Percentiles rank a stretch among this genome's conserved stretches.
Conservation (phyloP, 2,329 filamentous ascomycete species). For the Colletotrichum acutatum region DNA sequence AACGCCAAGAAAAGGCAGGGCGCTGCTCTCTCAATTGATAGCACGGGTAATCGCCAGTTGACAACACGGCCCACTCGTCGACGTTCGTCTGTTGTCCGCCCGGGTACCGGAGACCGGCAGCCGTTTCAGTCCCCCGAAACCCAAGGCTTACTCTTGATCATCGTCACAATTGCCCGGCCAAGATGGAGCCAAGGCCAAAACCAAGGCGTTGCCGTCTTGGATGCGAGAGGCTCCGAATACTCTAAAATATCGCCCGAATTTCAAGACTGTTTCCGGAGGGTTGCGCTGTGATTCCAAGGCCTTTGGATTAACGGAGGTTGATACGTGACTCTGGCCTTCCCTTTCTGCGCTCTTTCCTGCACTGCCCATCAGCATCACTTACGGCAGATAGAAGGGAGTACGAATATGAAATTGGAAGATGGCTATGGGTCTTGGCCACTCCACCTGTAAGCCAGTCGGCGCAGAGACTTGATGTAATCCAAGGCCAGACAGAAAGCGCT, state of each 20-base stretch:
- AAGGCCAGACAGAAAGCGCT: conserved; percentile 17
- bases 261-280: not conserved
- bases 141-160: conserved; percentile 1
- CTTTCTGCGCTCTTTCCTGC: not conserved
- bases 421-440: conserved; percentile 23
- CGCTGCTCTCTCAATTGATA: not conserved
- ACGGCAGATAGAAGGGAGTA: conserved; percentile 5
- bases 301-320: conserved; percentile 1
- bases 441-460: conserved; percentile 11
- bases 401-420: conserved; percentile 12
- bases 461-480: conserved; percentile 34
- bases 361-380: conserved; percentile 2
- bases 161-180: conserved; percentile 26
- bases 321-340: not conserved
- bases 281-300: conserved; percentile 19
- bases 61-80: conserved; percentile 28
- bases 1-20: conserved; percentile 9
- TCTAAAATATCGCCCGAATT: not conserved
- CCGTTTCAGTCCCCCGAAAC: conserved; percentile 14
- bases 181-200: conserved; percentile 18
- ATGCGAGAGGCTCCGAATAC: not conserved
- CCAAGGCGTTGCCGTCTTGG: conserved; percentile 22
- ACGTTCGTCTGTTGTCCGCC: conserved; percentile 8
- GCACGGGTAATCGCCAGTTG: conserved; percentile 16
- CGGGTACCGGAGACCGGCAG: conserved; percentile 10